Base-by-base conservation (phyloP, 768 basidiomycete genomes). In the Baorangia bicolor region DNA sequence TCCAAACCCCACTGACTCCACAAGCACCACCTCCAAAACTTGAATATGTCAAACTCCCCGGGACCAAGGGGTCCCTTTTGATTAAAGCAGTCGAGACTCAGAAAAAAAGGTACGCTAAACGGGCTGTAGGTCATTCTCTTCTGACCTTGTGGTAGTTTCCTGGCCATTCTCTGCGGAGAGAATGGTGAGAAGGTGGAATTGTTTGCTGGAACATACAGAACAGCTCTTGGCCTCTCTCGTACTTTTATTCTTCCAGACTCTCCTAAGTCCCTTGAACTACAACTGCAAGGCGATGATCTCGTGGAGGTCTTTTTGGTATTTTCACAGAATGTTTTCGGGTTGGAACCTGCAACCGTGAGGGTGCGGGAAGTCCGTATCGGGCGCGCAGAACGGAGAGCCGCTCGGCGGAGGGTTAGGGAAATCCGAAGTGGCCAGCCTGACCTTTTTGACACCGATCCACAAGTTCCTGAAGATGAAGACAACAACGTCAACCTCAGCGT, bases 321-420 rank as follows among this genome's bases (percentile, higher is more conserved):
- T 67, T 83, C 87, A 2, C 92, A 94, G 68, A 94, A 93, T 59
- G 90, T 95, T 28, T 95, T 95, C 66, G 93, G 94, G 12, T 74
- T 95, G 35, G 93, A 95, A 68, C 93, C 93, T 11, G 92, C 92
- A 2, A 96, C 94, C 1, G 93, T 96, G 20, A 83, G 93, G 27
- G 93, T 96, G n/a, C 85, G 93, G 5, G 94, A 96, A 70, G 93
- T 96, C 23, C 81, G 94, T 33, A 92, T 95, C 41, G 93, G 91
- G 8, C 84, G 93, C 5, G 90, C 90, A 2, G 94, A 94, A 70
- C 81, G 93, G 31, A 75, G 94, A 56, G 92, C 92, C 12, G 90
- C 92, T 21, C 79, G 93, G 33, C 80, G 94, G 53, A 80, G 92
- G 49, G 85, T 88, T 14, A 82, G 92, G 33, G 89, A 88, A 67